Percentiles rank a stretch among this genome's conserved stretches.
Conservation (phyloP, 2,329 filamentous ascomycete genomes). For the Talaromyces sp. region DNA sequence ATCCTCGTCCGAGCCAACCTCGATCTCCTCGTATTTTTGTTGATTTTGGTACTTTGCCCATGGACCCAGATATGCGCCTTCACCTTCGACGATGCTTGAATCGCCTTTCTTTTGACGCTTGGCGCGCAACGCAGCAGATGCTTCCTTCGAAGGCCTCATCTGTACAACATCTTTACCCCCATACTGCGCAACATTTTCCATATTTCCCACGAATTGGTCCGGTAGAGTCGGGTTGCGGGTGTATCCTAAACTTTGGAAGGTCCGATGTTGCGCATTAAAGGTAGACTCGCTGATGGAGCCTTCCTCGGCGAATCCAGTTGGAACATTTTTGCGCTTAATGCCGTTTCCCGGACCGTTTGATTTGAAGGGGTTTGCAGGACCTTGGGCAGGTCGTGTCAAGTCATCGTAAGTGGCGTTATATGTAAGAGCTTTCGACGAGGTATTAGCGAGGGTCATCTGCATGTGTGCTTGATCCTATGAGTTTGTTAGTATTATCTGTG, state of each 20-base stretch:
- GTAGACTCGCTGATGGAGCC: conserved; percentile 87
- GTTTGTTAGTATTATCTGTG: conserved; percentile 40
- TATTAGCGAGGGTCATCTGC: conserved; percentile 56
- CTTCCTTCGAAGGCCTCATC: conserved; percentile 67
- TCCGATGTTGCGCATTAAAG: conserved; percentile 84
- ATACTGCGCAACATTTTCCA: conserved; percentile 47
- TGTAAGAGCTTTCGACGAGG: conserved; percentile 53
- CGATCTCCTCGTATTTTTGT: conserved; percentile 70
- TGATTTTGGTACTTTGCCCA: conserved; percentile 86
- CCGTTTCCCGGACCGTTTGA: conserved; percentile 56
- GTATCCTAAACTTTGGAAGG: conserved; percentile 68
- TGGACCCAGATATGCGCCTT: conserved; percentile 86
- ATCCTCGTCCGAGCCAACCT: conserved; percentile 64
- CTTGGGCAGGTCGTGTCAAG: conserved; percentile 65
- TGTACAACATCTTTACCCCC: conserved; percentile 58
- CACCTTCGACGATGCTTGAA: conserved; percentile 79
- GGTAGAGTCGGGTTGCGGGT: conserved; percentile 52
- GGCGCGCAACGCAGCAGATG: conserved; percentile 67
- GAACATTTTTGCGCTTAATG: conserved; percentile 76
- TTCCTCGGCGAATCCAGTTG: conserved; percentile 86
- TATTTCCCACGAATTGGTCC: conserved; percentile 52
- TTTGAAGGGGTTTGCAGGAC: conserved; percentile 76
- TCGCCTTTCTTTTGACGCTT: conserved; percentile 85
- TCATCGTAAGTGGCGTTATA: conserved; percentile 70
- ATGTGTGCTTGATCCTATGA: conserved; percentile 53